Evolutionary conservation across 768 basidiomycete species (phyloP).

Genomic region (Hemileccinum rubropunctum): DNA sequence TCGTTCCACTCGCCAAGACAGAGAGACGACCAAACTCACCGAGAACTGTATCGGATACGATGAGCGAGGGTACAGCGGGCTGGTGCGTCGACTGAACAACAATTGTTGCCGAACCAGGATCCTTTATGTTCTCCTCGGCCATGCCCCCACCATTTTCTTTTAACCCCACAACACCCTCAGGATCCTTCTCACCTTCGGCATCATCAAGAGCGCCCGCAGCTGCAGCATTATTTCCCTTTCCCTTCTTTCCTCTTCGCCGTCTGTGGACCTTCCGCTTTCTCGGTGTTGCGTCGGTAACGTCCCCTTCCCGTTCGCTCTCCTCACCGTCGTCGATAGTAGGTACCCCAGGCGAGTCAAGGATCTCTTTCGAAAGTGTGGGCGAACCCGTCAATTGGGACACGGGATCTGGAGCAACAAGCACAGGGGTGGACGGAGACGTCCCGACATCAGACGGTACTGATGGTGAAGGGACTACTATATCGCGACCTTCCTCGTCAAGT

Average conservation of each 20-base stretch:
- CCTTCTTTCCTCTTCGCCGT: slow-evolving; percentile 51
- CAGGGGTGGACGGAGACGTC: background rate
- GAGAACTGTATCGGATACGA: slow-evolving; percentile 72
- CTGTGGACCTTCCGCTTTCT: slow-evolving; percentile 37
- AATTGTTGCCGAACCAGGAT: slow-evolving; percentile 12
- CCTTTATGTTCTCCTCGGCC: slow-evolving; percentile 17
- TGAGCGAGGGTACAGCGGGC: slow-evolving; percentile 45
- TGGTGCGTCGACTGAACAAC: slow-evolving; percentile 26
- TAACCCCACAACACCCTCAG: slow-evolving; percentile 12
- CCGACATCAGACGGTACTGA: background rate
- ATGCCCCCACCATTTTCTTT: slow-evolving; percentile 37
- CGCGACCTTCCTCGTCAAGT: slow-evolving; percentile 1
- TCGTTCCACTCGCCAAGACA: background rate
- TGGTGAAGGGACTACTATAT: background rate
- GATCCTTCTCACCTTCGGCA: slow-evolving; percentile 25
- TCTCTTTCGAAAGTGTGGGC: background rate
- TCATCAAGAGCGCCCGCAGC: slow-evolving; percentile 18
- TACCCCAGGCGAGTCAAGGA: slow-evolving; percentile 7
- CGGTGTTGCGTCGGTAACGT: slow-evolving; percentile 38
- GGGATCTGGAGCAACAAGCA: background rate
- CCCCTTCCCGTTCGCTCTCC: slow-evolving; percentile 59
- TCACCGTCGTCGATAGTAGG: slow-evolving; percentile 41
- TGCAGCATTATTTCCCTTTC: slow-evolving; percentile 39
- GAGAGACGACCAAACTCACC: slow-evolving; percentile 44
- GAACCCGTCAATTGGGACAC: slow-evolving; percentile 6